Evolutionary conservation across 495 filamentous ascomycete genomes (phyloP).

Genomic region (Podospora tetraspora): DNA sequence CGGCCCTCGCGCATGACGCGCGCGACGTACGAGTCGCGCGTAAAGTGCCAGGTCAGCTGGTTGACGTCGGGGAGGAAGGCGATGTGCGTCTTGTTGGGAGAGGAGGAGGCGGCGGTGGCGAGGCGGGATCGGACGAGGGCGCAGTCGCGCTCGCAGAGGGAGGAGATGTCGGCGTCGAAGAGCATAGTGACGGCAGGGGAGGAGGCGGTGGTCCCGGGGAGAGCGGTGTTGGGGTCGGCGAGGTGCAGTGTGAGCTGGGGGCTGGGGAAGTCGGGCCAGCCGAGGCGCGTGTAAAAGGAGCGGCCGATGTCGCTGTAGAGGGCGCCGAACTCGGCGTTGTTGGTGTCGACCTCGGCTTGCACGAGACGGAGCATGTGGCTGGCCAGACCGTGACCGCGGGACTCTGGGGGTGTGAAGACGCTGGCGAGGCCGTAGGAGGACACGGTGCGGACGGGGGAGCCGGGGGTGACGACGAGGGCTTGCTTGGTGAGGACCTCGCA

Average conservation of each 20-base stretch:
- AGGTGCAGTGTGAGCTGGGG: conserved; percentile 14
- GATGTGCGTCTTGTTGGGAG: conserved; percentile 8
- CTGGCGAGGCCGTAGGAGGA: conserved; percentile 16
- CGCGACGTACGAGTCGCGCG: conserved; percentile 15
- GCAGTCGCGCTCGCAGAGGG: conserved; percentile 12
- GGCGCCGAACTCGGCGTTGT: conserved; percentile 6
- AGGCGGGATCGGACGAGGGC: neutral
- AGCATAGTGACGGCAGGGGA: neutral
- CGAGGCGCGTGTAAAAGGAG: conserved; percentile 15
- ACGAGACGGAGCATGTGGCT: conserved; percentile 14
- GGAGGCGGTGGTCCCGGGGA: neutral
- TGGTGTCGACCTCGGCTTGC: conserved; percentile 10
- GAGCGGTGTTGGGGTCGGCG: neutral
- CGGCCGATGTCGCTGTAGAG: conserved; percentile 22
- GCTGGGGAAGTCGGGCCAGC: conserved; percentile 17
- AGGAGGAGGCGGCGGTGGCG: neutral
- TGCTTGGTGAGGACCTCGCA: conserved; percentile 20
- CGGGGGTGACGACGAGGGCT: conserved; percentile 1
- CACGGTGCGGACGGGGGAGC: neutral
- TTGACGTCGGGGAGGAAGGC: conserved; percentile 11
- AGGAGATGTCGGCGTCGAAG: neutral
- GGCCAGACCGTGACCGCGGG: conserved; percentile 17
- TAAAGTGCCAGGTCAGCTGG: conserved; percentile 20
- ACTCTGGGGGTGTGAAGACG: conserved; percentile 21
- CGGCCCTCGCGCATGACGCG: conserved; percentile 7